These are phyloP conservation scores for Aeschynomene evenia DNA, from an alignment of 306 rosid genomes.

Conservation along the genomic window DNA sequence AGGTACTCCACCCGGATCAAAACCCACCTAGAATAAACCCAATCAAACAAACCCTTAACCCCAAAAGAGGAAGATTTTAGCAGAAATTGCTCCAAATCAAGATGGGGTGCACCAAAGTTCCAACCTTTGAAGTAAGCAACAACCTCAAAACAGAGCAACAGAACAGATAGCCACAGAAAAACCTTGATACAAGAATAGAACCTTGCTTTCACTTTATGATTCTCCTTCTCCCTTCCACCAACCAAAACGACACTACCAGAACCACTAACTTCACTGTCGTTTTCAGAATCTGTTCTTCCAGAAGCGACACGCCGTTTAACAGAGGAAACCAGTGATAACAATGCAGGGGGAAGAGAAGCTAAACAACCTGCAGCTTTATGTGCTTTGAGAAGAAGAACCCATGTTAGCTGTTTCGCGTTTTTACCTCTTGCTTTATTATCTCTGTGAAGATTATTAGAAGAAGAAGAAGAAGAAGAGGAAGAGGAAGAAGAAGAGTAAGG, in stretches of 20 bases:
- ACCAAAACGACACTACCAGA: slow-evolving; percentile 22
- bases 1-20: slow-evolving; percentile 69
- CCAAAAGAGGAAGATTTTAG: slow-evolving; percentile 47
- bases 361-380: slow-evolving; percentile 90
- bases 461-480: no score
- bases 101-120: slow-evolving; percentile 61
- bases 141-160: slow-evolving; percentile 61
- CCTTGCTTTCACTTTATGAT: slow-evolving; percentile 40
- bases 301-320: slow-evolving; percentile 71
- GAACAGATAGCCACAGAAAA: slow-evolving; percentile 57
- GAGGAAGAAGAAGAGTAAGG: no score
- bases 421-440: slow-evolving; percentile 59
- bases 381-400: slow-evolving; percentile 95
- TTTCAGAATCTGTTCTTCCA: slow-evolving; percentile 59
- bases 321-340: slow-evolving; percentile 47
- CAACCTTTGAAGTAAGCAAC: slow-evolving; percentile 73
- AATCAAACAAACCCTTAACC: slow-evolving; percentile 56
- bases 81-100: slow-evolving; percentile 41
- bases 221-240: slow-evolving; percentile 52
- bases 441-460: no score
- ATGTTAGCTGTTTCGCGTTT: slow-evolving; percentile 85
- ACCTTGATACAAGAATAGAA: slow-evolving; percentile 59
- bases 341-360: slow-evolving; percentile 66
- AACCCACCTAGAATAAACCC: slow-evolving; percentile 76
- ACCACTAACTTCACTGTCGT: slow-evolving; percentile 6